These are phyloP conservation scores for Rhinocladiella similis DNA, from an alignment of 2,329 filamentous ascomycete species.

Conservation along the genomic window DNA sequence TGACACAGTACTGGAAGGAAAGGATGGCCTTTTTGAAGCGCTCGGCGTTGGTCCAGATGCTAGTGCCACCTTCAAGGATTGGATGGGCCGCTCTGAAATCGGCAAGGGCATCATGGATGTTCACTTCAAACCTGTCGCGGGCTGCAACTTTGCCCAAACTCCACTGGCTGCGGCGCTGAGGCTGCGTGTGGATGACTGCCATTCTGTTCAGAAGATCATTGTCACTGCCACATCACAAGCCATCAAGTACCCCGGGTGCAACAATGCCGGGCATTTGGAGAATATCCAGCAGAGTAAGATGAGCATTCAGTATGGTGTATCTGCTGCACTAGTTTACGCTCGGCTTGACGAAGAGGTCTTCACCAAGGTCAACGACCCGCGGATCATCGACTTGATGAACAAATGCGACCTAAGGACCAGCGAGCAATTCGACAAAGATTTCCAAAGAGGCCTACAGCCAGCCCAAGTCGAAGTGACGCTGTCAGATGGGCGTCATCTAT, in stretches of 20 bases:
- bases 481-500: neutral
- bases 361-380: neutral
- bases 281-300: constrained; percentile 4
- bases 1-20: too few relatives aligned
- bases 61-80: too few relatives aligned
- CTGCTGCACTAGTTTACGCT: neutral
- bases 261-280: constrained; percentile 3
- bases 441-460: constrained; percentile 9
- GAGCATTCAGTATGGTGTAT: constrained; percentile 11
- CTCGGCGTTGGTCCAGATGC: too few relatives aligned
- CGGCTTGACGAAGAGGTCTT: constrained; percentile 12
- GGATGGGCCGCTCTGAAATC: too few relatives aligned
- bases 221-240: constrained; percentile 6
- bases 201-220: too few relatives aligned
- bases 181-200: neutral
- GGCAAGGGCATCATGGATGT: too few relatives aligned
- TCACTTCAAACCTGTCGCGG: too few relatives aligned
- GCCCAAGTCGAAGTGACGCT: constrained; percentile 12
- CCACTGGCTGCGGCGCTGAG: too few relatives aligned
- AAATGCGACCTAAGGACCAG: neutral
- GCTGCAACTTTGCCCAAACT: too few relatives aligned
- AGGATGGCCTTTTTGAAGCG: too few relatives aligned
- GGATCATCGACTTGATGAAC: constrained; percentile 3
- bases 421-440: constrained; percentile 6
- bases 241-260: constrained; percentile 7